Evolutionary conservation across 768 basidiomycete species (phyloP), one percentile per base, ranked within the genome.

Genomic region (Lyophyllum shimeji): DNA sequence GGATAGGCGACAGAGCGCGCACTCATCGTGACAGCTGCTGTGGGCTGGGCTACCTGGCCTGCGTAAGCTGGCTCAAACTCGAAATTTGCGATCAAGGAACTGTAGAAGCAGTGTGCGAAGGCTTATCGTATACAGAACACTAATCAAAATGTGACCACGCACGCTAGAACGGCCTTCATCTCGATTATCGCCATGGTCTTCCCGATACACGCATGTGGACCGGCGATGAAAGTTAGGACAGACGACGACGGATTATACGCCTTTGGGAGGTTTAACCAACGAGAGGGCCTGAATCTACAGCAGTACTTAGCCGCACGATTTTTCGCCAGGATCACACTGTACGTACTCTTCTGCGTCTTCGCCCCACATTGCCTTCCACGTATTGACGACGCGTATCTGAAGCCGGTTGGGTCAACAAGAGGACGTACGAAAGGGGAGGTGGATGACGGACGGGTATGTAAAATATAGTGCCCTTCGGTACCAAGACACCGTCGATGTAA

Each of bases 331-430:
- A 18, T 18, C 24, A 49, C 56, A 34, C n/a, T n/a, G 24, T 31
- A 52, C 71, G 27, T 64, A 78, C 76, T 77, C 75, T 60, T 79
- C 77, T 2, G 80, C 80, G 55, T 83, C 78, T 46, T 74, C 72
- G 13, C 81, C 81, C 81, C 80, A 83, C 11, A 79, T 57, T 12
- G 68, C 72, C 50, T 75, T 76, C 72, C 75, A 79, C 0, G 78
- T 80, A 58, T 83, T 83, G 43, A 81, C 67, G 4, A 75, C 76
- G 33, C 78, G 75, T 50, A 82, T 80, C 79, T 82, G 51, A 4
- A 13, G 17, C 13, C 12, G 13, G 11, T 9, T 12, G 29, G 49
- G 18, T 17, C 34, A 46, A 56, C 21, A 45, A 15, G 21, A 23
- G 17, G 9, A 44, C 27, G 25, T 45, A 39, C 1, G 7, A 1